These are phyloP conservation scores for Chlamydomonas asymmetrica DNA, from an alignment of 139 green algal genomes.

Conservation along the genomic window DNA sequence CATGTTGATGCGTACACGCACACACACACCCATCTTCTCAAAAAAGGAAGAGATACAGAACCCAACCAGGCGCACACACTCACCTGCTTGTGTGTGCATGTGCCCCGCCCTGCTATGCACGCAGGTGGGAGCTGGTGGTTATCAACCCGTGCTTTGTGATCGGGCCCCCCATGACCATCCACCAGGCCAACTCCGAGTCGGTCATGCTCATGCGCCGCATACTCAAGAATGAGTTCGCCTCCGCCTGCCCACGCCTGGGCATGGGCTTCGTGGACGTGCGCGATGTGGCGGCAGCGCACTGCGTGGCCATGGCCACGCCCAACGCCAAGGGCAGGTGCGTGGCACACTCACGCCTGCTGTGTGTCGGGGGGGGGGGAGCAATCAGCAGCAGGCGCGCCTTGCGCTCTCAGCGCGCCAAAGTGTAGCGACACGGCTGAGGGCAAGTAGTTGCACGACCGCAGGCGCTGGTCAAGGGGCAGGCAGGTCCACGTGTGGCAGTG, in stretches of 20 bases:
- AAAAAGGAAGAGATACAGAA: too few species aligned
- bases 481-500: too few species aligned
- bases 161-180: constrained; percentile 46
- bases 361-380: too few species aligned
- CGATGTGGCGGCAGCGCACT: constrained; percentile 59
- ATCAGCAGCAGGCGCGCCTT: too few species aligned
- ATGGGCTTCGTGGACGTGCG: constrained; percentile 50
- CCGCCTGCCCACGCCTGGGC: constrained; percentile 13
- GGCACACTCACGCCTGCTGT: too few species aligned
- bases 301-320: constrained; percentile 48
- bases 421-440: too few species aligned
- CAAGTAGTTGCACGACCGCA: too few species aligned
- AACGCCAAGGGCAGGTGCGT: constrained; percentile 39
- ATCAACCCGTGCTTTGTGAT: constrained; percentile 50
- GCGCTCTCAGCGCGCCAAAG: too few species aligned
- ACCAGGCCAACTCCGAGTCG: neutral
- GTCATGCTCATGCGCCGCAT: constrained; percentile 14
- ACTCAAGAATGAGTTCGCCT: neutral
- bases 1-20: neutral
- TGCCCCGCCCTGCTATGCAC: neutral
- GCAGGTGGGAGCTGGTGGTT: constrained; percentile 47
- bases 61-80: too few species aligned
- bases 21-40: too few species aligned
- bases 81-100: neutral
- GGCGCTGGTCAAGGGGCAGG: too few species aligned